Conservation (phyloP, 495 filamentous ascomycete species). For the Trichoderma parareesei region DNA sequence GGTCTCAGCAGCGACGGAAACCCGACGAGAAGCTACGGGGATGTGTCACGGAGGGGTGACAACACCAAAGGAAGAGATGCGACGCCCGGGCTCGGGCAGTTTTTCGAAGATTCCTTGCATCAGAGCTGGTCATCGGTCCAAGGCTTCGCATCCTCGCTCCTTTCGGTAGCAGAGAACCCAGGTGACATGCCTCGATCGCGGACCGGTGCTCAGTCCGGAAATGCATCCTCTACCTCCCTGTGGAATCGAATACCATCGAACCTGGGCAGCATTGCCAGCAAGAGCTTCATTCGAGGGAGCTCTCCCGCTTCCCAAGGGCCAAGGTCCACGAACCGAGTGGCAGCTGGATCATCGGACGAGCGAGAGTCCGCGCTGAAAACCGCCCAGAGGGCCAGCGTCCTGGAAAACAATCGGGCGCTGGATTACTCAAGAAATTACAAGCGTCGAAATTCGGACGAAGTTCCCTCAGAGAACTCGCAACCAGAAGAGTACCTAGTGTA, state of each 20-base stretch:
- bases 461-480: conserved; percentile 13
- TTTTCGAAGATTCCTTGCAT: conserved; percentile 33
- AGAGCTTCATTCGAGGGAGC: conserved; percentile 16
- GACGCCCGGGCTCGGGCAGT: conserved; percentile 24
- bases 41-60: not conserved
- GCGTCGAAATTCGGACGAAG: conserved; percentile 45
- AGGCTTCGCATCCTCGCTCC: conserved; percentile 35
- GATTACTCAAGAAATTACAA: conserved; percentile 44
- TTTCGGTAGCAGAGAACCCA: conserved; percentile 22
- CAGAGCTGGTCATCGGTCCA: conserved; percentile 40
- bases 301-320: conserved; percentile 16
- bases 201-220: conserved; percentile 14
- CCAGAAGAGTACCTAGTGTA: conserved; percentile 72
- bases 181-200: not conserved
- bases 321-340: conserved; percentile 31
- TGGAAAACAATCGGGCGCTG: conserved; percentile 43
- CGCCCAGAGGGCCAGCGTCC: conserved; percentile 38
- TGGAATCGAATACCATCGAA: conserved; percentile 8
- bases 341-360: conserved; percentile 37
- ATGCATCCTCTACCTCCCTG: not conserved
- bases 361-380: conserved; percentile 40
- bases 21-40: not conserved
- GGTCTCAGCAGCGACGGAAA: not conserved
- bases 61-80: not conserved
- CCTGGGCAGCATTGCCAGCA: conserved; percentile 18